Evolutionary conservation across 2,329 filamentous ascomycete species (phyloP).

Genomic region (Colletotrichum noveboracense): DNA sequence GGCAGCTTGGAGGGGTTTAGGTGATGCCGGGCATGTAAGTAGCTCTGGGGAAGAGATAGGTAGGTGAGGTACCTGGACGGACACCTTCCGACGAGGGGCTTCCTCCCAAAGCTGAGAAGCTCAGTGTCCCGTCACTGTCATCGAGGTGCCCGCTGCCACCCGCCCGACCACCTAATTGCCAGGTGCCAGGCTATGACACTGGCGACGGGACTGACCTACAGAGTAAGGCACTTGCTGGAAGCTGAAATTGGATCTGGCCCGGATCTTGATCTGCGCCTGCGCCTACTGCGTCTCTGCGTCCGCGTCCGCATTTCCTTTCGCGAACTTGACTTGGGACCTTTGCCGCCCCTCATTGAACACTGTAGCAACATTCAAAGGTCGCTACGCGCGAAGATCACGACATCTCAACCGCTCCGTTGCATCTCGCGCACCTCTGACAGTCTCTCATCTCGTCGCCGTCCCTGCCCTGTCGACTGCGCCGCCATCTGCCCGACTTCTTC

Average conservation of each 20-base stretch:
- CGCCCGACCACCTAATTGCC: neutral
- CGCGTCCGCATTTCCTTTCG: neutral
- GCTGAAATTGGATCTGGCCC: neutral
- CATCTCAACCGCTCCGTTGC: neutral
- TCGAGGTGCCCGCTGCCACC: neutral
- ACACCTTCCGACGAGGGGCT: neutral
- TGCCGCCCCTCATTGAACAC: slow-evolving; percentile 5
- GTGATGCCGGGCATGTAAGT: no score
- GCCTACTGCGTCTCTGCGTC: neutral
- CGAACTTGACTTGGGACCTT: neutral
- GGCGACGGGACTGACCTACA: neutral
- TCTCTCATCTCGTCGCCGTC: neutral
- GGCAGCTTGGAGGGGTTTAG: neutral
- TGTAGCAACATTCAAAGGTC: neutral
- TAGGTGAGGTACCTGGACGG: neutral
- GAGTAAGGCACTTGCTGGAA: neutral
- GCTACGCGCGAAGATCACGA: neutral
- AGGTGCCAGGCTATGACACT: neutral
- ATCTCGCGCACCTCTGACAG: neutral
- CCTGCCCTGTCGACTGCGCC: neutral
- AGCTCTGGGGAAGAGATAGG: neutral
- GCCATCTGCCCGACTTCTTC: neutral
- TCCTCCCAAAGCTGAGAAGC: no score
- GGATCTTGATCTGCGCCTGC: neutral
- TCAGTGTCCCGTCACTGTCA: neutral